Evolutionary conservation across 2,329 filamentous ascomycete species (phyloP).

Genomic region (Cadophora sp.): DNA sequence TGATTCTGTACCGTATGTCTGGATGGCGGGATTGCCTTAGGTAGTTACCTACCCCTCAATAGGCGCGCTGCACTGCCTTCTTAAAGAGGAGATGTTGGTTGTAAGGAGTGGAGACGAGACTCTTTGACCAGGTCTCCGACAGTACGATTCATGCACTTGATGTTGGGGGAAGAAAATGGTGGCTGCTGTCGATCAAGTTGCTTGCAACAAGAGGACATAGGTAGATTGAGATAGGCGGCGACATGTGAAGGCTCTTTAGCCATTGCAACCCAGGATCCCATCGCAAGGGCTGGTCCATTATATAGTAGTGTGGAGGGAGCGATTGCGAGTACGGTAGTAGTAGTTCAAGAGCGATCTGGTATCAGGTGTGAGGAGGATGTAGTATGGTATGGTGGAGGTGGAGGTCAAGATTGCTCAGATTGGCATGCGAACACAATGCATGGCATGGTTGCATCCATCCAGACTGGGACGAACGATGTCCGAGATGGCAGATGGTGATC

Average conservation of each 20-base stretch:
- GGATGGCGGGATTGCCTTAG: conserved; percentile 1
- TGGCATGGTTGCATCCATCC: conserved; percentile 5
- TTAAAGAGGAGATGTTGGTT: conserved; percentile 4
- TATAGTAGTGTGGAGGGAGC: conserved; percentile 13
- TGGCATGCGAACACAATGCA: conserved; percentile 13
- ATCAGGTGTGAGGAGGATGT: neutral
- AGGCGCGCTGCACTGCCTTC: conserved; percentile 17
- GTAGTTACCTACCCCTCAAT: conserved; percentile 9
- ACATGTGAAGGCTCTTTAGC: conserved; percentile 9
- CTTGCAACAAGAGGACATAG: neutral
- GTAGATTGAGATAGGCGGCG: neutral
- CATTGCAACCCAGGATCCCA: conserved; percentile 4
- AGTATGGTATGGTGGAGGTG: neutral
- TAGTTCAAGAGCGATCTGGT: conserved; percentile 14
- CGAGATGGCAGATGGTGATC: conserved; percentile 2
- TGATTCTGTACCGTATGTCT: conserved; percentile 5
- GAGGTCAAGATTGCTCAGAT: conserved; percentile 6
- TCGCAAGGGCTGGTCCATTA: conserved; percentile 7
- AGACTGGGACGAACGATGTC: conserved; percentile 13
- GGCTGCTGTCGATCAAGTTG: conserved; percentile 1
- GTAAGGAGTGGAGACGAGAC: conserved; percentile 11
- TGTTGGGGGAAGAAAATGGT: neutral
- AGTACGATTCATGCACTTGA: conserved; percentile 6
- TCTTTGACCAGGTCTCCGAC: conserved; percentile 15
- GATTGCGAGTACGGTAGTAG: neutral